Evolutionary conservation across 805 yeast species (phyloP), one percentile per base, ranked within the genome.

Genomic region (Wickerhamomyces chaumierensis): DNA sequence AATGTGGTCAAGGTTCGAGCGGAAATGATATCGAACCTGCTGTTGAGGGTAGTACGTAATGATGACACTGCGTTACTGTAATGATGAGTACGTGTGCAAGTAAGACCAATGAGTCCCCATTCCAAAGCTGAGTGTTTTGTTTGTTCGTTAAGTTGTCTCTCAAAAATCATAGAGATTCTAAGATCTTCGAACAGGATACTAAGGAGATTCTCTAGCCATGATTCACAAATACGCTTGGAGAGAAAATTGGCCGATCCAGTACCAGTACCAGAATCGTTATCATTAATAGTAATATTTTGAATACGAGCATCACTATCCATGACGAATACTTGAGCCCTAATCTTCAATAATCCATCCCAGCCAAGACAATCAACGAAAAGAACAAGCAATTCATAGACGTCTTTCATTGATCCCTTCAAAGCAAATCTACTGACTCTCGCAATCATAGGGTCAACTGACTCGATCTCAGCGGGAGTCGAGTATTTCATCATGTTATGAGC

Each of bases 141-240:
- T 31, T 44, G 42, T 11, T 46, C 47, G 5, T 40, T 18, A 4
- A 56, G 41, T 37, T 58, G 60, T 36, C 51, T 53, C 36, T 58
- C 63, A 45, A 60, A 59, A 42, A 45, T 51, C 36, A 52, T 45
- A 2, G 56, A 59, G 18, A 59, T 67, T 20, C 71, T 57, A 39
- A 69, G 58, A 48, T 80, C 87, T 42, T 81, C 88, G 52, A 77
- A 83, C 23, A 84, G 59, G 2, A 78, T 67, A 58, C 80, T 61
- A 53, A 84, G 81, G 37, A 84, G 60, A 49, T 78, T 78, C 46
- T 84, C 94, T 23, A 85, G 63, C 88, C 95, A 82, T 39, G 75
- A 64, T 52, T 81, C 90, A 55, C 94, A 82, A 28, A 75, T 60
- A 29, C 82, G 65, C 46, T 78, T 78, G 39, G 34, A 49, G 50